Evolutionary conservation across 805 yeast species (phyloP).

Genomic region (Candida piceae): DNA sequence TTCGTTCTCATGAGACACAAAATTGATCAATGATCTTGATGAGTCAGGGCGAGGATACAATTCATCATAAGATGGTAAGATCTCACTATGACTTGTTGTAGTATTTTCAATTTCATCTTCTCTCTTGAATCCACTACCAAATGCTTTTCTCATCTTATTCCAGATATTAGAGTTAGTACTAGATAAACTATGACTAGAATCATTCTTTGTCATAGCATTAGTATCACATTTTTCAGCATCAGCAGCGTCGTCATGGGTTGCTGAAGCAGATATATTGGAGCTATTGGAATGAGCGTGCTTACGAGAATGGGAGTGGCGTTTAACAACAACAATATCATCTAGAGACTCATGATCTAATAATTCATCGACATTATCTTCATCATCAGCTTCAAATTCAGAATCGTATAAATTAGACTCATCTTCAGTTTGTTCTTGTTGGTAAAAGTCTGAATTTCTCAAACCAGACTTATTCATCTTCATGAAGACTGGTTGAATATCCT

Average conservation of each 20-base stretch:
- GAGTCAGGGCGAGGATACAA: conserved; percentile 53
- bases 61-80: conserved; percentile 70
- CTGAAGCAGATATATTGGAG: too few species aligned
- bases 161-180: conserved; percentile 14
- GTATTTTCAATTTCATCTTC: conserved; percentile 20
- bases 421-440: conserved; percentile 7
- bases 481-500: conserved; percentile 17
- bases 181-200: conserved; percentile 19
- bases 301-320: background rate
- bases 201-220: conserved; percentile 2
- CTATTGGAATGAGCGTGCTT: too few species aligned
- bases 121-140: conserved; percentile 2
- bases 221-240: background rate
- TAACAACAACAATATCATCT: background rate
- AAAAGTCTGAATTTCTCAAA: conserved; percentile 13
- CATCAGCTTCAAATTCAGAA: conserved; percentile 17
- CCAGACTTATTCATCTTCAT: conserved; percentile 16
- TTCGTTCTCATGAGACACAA: conserved; percentile 21
- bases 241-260: background rate
- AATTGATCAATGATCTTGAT: conserved; percentile 25
- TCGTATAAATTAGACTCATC: conserved; percentile 4
- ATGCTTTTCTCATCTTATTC: conserved; percentile 29
- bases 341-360: conserved; percentile 3
- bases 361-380: conserved; percentile 16
- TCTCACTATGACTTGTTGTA: conserved; percentile 26